Conservation (phyloP, 306 rosid genomes). For the Prunus mira region DNA sequence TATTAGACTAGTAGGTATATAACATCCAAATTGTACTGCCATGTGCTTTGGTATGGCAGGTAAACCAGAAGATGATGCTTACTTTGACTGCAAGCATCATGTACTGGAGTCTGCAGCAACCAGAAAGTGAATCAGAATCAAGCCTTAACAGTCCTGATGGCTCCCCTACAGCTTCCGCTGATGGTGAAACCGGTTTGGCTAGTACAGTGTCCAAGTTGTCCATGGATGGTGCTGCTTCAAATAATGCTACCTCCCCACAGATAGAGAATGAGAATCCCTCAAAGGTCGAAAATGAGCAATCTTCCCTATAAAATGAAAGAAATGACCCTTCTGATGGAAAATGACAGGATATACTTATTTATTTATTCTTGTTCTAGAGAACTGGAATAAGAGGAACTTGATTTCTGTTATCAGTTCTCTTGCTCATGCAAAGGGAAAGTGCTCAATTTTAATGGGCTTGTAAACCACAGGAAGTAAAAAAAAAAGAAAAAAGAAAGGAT, state of each 20-base stretch:
- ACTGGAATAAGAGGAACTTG: conserved; percentile 22
- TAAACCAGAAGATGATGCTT: conserved; percentile 97
- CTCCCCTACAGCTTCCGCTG: conserved; percentile 34
- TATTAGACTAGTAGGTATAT: background rate
- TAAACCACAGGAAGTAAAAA: conserved; percentile 35
- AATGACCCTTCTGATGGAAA: conserved; percentile 36
- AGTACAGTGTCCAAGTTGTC: conserved; percentile 46
- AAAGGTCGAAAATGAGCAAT: conserved; percentile 16
- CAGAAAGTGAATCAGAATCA: conserved; percentile 36
- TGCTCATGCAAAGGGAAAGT: conserved; percentile 25
- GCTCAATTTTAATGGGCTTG: conserved; percentile 22
- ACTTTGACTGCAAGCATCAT: conserved; percentile 88
- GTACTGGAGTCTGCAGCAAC: conserved; percentile 93
- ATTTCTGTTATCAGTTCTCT: conserved; percentile 22
- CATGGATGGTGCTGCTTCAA: conserved; percentile 34
- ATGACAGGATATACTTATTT: conserved; percentile 11
- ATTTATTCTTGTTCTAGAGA: background rate
- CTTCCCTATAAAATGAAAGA: conserved; percentile 2
- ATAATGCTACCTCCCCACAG: conserved; percentile 20
- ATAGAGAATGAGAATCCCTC: conserved; percentile 21
- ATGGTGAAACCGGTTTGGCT: conserved; percentile 35
- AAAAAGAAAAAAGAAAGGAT: conserved; percentile 5
- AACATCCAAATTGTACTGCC: conserved; percentile 1
- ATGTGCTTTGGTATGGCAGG: conserved; percentile 40
- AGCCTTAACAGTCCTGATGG: conserved; percentile 19